Conservation (phyloP, 1,284 basidiomycete genomes). For the Rhodotorula mucilaginosa region DNA sequence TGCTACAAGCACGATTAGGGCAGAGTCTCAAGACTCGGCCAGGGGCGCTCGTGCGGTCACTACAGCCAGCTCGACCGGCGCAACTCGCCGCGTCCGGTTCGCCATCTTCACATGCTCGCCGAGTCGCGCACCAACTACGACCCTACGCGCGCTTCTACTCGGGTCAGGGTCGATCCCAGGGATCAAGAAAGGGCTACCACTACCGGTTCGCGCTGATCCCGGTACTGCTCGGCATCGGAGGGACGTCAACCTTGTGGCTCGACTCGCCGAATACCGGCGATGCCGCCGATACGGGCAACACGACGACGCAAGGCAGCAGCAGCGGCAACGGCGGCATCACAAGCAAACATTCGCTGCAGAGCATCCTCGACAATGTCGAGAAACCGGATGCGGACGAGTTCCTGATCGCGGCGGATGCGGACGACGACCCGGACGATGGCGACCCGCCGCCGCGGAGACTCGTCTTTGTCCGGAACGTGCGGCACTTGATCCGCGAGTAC, state of each 20-base stretch:
- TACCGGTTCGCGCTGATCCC: conserved; percentile 17
- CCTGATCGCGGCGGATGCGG: conserved; percentile 19
- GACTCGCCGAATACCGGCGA: conserved; percentile 10
- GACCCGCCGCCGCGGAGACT: neutral
- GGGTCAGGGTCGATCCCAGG: neutral
- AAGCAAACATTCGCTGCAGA: conserved; percentile 24
- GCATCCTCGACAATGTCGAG: conserved; percentile 34
- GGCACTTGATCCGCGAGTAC: conserved; percentile 43
- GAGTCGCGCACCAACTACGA: neutral
- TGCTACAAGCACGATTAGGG: conserved; percentile 11
- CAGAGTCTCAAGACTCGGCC: neutral
- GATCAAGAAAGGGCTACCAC: neutral
- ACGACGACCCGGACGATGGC: neutral
- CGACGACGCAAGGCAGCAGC: no score
- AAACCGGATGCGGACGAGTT: conserved; percentile 37
- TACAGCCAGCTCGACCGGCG: neutral
- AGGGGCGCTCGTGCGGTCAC: neutral
- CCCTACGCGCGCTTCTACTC: neutral
- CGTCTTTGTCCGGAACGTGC: conserved; percentile 10
- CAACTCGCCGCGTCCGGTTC: neutral
- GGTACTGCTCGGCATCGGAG: conserved; percentile 17
- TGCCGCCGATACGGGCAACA: neutral
- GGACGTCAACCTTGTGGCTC: conserved; percentile 18
- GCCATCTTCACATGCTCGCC: conserved; percentile 1
- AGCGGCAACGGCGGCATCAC: neutral